phyloP scores from a whole-genome alignment of 495 filamentous ascomycete genomes.

The Saxophila tyrrhenica region DNA sequence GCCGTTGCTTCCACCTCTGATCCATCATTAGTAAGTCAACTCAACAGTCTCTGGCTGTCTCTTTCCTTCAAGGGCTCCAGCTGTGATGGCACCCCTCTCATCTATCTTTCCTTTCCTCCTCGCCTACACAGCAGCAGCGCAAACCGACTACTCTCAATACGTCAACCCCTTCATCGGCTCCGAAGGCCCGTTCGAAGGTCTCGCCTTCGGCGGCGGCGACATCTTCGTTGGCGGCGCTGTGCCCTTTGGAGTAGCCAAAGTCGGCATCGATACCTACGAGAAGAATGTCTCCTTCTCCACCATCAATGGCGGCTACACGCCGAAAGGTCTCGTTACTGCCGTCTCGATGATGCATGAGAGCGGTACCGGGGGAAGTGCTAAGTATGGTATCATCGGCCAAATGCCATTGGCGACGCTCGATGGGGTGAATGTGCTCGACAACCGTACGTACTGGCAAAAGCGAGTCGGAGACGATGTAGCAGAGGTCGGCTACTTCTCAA shows the following conservation, averaged over 20 bases:
- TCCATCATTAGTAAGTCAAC: no score
- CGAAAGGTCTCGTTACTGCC: slow-evolving; percentile 25
- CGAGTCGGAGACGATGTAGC: slow-evolving; percentile 24
- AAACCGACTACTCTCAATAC: slow-evolving; percentile 25
- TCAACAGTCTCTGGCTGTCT: no score
- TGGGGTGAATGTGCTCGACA: slow-evolving; percentile 26
- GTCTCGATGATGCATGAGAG: slow-evolving; percentile 28
- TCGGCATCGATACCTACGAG: slow-evolving; percentile 30
- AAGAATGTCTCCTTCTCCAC: slow-evolving; percentile 23
- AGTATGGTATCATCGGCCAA: slow-evolving; percentile 29
- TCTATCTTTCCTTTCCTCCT: neutral
- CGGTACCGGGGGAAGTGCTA: slow-evolving; percentile 29
- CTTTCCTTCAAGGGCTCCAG: no score
- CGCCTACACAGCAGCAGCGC: neutral
- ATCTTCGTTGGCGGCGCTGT: slow-evolving; percentile 27
- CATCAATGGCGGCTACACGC: slow-evolving; percentile 29
- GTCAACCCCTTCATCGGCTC: slow-evolving; percentile 30
- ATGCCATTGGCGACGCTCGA: slow-evolving; percentile 24
- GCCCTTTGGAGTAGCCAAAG: slow-evolving; percentile 30
- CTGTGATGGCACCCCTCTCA: no score
- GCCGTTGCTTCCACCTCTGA: no score
- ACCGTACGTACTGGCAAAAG: slow-evolving; percentile 28
- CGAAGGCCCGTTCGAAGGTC: slow-evolving; percentile 25
- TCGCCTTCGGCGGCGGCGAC: slow-evolving; percentile 28
- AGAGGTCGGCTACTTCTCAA: slow-evolving; percentile 26